Percentiles rank a stretch among this genome's conserved stretches.
phyloP scores from a whole-genome alignment of 2,329 filamentous ascomycete species.

The Rutstroemia sydowiana region DNA sequence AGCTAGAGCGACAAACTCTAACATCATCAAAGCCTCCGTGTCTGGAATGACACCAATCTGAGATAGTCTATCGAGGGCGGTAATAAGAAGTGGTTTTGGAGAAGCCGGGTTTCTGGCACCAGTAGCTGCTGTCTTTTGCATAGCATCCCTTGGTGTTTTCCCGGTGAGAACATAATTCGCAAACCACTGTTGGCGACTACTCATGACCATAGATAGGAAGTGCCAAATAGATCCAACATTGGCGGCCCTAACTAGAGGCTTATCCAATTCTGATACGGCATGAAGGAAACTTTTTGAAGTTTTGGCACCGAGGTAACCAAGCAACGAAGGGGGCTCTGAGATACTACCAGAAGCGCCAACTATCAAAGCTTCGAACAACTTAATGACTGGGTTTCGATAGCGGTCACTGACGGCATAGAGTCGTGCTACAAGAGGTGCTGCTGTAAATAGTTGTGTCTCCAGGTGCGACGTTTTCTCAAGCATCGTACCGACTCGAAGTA shows the following conservation, averaged over 20 bases:
- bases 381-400: conserved; percentile 59
- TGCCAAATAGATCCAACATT: conserved; percentile 71
- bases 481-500: conserved; percentile 64
- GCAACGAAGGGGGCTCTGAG: conserved; percentile 83
- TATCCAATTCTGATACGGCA: conserved; percentile 68
- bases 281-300: conserved; percentile 79
- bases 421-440: conserved; percentile 67
- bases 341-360: conserved; percentile 56
- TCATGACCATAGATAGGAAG: conserved; percentile 78
- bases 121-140: conserved; percentile 41
- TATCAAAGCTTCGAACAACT: conserved; percentile 67
- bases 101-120: conserved; percentile 38
- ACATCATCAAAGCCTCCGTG: conserved; percentile 63
- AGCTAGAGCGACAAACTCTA: conserved; percentile 80
- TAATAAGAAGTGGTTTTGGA: conserved; percentile 60
- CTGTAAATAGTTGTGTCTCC: conserved; percentile 74
- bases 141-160: conserved; percentile 69
- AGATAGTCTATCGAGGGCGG: conserved; percentile 64
- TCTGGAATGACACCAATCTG: conserved; percentile 56
- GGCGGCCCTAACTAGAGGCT: conserved; percentile 58
- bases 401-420: conserved; percentile 63
- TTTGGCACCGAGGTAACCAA: conserved; percentile 78
- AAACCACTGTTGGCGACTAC: conserved; percentile 92
- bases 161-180: conserved; percentile 88
- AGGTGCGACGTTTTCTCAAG: conserved; percentile 57